Conservation (phyloP, 768 basidiomycete species). For the Coprinopsis strossmayeri region DNA sequence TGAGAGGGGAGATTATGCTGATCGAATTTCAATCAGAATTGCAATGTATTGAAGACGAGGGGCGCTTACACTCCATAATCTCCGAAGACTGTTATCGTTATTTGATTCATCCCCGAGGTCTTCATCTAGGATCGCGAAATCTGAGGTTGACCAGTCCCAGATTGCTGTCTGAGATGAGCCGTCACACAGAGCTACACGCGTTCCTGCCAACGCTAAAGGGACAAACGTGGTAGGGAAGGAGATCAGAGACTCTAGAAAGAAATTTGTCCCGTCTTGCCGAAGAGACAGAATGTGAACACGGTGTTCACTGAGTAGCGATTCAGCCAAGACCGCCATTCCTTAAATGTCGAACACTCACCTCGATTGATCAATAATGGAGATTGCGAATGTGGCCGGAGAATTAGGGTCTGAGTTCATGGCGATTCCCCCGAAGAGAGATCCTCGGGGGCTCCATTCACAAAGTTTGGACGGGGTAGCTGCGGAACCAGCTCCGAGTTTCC, state of each 20-base stretch:
- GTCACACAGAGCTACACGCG: neutral
- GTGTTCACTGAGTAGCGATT: neutral
- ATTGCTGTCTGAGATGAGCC: neutral
- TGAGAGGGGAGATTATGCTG: constrained; percentile 2
- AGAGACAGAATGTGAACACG: neutral
- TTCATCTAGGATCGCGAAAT: constrained; percentile 1
- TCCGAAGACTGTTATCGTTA: neutral
- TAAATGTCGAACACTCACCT: neutral
- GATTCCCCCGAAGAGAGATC: neutral
- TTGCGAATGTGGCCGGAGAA: neutral
- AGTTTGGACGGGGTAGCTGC: neutral
- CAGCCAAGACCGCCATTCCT: neutral
- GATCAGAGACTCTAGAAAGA: neutral
- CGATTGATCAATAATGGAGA: neutral
- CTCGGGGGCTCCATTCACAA: constrained; percentile 1
- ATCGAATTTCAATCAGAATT: neutral
- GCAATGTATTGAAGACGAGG: neutral
- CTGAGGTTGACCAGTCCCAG: constrained; percentile 2
- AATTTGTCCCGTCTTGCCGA: neutral
- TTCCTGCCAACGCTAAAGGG: neutral
- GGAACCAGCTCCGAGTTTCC: neutral
- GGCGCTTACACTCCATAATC: neutral
- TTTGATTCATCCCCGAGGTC: neutral
- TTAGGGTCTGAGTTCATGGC: neutral
- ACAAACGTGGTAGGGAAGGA: neutral